Base-by-base conservation (phyloP, 2,329 filamentous ascomycete genomes). In the Cercospora canescens region DNA sequence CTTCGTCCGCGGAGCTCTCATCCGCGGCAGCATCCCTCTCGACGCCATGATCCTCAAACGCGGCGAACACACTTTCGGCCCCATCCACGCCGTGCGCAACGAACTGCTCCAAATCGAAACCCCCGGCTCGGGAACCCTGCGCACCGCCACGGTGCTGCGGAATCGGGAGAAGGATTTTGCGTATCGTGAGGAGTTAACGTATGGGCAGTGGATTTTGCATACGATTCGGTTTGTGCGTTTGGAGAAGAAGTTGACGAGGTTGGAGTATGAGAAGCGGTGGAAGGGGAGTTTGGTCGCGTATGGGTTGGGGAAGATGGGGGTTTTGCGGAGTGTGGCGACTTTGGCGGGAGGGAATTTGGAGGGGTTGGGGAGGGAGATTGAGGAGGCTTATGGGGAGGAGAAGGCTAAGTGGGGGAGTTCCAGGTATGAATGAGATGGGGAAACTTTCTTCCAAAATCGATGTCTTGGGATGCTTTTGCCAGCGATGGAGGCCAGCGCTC, bases 361-460 rank as follows among this genome's bases (percentile, higher is more conserved):
- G 41, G 63, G 56, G 1, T 6, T 65, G 14, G 37, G 45, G n/a
- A 16, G 11, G 28, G 62, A 58, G 28, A 56, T 67, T 41, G 57
- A 64, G 39, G 57, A 64, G 58, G 58, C 65, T 32, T 64, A 52
- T 61, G 57, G 39, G 34, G 65, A 64, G 37, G 61, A 1, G 84
- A 86, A 0, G 81, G 84, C 66, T 77, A 82, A 7, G 26, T 63
- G 64, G 64, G 64, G 60, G 12, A 54, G 21, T 59, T 54, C 60
- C 32, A 35, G 60, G 18, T 66, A 63, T 39, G 34, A 56, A 7
- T 66, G 45, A 59, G 30, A 57, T 35, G 14, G 6, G 39, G 39
- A 45, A 45, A 14, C 35, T 6, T 37, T 11, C 6, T 4, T 37
- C 35, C 12, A 37, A 9, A 4, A n/a, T n/a, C 35, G 4, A 48